These are phyloP conservation scores for Backusella tuberculispora DNA, from an alignment of 192 early-diverging fungal genomes.

Conservation along the genomic window DNA sequence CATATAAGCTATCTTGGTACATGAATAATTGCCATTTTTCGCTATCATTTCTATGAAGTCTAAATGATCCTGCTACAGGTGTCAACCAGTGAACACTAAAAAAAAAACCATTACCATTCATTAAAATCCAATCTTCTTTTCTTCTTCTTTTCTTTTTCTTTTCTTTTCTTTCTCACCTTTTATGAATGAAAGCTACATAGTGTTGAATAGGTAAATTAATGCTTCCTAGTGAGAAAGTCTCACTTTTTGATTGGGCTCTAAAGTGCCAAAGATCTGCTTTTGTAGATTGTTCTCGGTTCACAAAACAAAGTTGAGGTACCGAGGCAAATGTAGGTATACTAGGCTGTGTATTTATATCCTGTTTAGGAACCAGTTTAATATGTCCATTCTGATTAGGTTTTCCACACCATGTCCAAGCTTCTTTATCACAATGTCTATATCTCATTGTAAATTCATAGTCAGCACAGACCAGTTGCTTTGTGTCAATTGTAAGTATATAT, in stretches of 20 bases:
- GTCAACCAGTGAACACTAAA: slow-evolving; percentile 14
- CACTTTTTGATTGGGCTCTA: background rate
- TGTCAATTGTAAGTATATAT: background rate
- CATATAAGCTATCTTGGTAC: slow-evolving; percentile 10
- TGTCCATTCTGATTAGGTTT: slow-evolving; percentile 1
- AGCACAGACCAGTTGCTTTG: background rate
- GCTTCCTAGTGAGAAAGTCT: background rate
- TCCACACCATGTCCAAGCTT: slow-evolving; percentile 9
- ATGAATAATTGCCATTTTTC: slow-evolving; percentile 21
- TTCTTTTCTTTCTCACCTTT: background rate
- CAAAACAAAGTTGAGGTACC: slow-evolving; percentile 9
- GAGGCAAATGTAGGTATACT: slow-evolving; percentile 11
- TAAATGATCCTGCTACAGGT: background rate
- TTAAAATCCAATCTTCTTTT: background rate
- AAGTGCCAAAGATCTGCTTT: background rate
- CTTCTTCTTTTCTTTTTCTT: background rate
- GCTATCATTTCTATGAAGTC: background rate
- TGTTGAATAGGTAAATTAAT: background rate
- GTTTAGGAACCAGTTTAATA: background rate
- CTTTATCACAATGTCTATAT: background rate
- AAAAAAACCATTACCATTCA: background rate
- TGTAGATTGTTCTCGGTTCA: background rate
- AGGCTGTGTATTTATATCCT: background rate
- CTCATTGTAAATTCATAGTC: slow-evolving; percentile 20
- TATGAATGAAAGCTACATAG: background rate